Percentiles rank a stretch among this genome's conserved stretches.
phyloP scores from a whole-genome alignment of 1,284 basidiomycete species.

The Boletellus deceptivus region DNA sequence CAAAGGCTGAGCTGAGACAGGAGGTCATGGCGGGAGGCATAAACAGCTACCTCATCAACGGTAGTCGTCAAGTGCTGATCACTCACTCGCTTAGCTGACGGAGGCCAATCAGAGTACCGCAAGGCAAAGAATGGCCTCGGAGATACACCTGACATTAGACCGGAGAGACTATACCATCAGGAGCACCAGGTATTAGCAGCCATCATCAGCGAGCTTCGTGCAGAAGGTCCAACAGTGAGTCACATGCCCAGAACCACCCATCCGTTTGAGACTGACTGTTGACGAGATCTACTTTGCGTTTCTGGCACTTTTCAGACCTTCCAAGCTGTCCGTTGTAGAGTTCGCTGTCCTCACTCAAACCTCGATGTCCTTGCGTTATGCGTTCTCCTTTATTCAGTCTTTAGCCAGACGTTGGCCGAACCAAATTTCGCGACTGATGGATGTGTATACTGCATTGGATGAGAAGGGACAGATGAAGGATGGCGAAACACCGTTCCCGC shows the following conservation, averaged over 20 bases:
- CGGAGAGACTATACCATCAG: constrained; percentile 19
- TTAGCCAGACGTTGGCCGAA: constrained; percentile 10
- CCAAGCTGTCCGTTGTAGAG: constrained; percentile 33
- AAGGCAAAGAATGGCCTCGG: constrained; percentile 29
- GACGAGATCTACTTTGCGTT: constrained; percentile 36
- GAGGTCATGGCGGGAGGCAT: constrained; percentile 38
- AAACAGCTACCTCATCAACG: constrained; percentile 27
- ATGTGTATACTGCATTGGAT: constrained; percentile 21
- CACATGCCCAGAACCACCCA: not conserved
- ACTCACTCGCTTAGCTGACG: not conserved
- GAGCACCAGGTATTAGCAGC: constrained; percentile 12
- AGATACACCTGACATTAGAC: constrained; percentile 23
- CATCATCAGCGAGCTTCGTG: constrained; percentile 14
- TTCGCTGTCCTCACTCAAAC: constrained; percentile 36
- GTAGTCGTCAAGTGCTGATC: constrained; percentile 16
- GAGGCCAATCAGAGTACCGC: constrained; percentile 30
- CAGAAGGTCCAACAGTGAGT: constrained; percentile 35
- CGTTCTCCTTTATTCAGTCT: constrained; percentile 12
- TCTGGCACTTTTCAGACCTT: constrained; percentile 33
- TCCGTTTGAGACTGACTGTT: not conserved
- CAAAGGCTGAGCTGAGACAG: constrained; percentile 20
- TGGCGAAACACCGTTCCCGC: constrained; percentile 21
- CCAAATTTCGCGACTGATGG: constrained; percentile 13
- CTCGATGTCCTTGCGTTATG: constrained; percentile 22
- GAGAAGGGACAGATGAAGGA: constrained; percentile 22